Base-by-base conservation (phyloP, 78 protist species). In the Fonticula alba region DNA sequence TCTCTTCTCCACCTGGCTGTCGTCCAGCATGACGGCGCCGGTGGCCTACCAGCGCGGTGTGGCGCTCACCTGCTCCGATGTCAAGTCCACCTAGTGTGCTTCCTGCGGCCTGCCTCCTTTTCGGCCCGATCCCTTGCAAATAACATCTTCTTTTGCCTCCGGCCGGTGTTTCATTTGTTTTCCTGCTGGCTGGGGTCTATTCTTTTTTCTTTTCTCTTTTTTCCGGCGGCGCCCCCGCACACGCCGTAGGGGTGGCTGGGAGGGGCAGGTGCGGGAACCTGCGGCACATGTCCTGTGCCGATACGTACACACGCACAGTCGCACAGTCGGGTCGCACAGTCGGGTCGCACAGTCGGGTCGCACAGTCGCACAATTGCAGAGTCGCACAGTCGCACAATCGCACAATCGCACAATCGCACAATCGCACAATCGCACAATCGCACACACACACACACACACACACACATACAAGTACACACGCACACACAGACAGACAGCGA, bases 201-300 rank as follows among this genome's bases (percentile, higher is more conserved):
- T 15, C 19, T 47, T 47, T 20, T 47, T 47, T 0, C 0, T 47
- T 47, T 47, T 20, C 52, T 20, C n/a, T n/a, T n/a, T n/a, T n/a
- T n/a, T n/a, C n/a, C n/a, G n/a, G n/a, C n/a, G n/a, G n/a, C n/a
- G n/a, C n/a, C n/a, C n/a, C n/a, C n/a, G n/a, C n/a, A n/a, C 10
- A 10, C 53, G 53, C 53, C 15, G 7, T 49, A 6, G 29, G 10
- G 29, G 53, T 20, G n/a, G 53, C 53, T 20, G 15, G 61, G 17
- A 80, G 66, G 15, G 91, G 80, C 26, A 84, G 81, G 72, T 84
- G 80, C 71, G 78, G 68, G 24, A 80, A 20, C 11, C 84, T 77
- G 2, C 86, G 75, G 49, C 82, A 64, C 0, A n/a, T n/a, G n/a
- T n/a, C n/a, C n/a, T n/a, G n/a, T n/a, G n/a, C n/a, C n/a, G n/a